Conservation (phyloP, 306 rosid genomes). For the Oemleria cerasiformis region DNA sequence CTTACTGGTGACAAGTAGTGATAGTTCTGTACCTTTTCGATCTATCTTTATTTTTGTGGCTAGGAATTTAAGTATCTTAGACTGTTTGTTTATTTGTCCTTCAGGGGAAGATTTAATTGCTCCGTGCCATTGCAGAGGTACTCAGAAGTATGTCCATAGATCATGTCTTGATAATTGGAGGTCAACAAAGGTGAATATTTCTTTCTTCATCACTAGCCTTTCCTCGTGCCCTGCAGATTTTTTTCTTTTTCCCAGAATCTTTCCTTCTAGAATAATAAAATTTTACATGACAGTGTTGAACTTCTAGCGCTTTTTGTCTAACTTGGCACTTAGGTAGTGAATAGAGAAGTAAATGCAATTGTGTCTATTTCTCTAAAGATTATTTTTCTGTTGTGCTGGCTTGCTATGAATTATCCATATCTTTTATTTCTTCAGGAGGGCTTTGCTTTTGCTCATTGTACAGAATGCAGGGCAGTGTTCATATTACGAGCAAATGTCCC, state of each 20-base stretch:
- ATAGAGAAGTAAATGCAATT: background rate
- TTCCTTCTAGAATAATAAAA: slow-evolving; percentile 12
- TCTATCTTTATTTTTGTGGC: slow-evolving; percentile 6
- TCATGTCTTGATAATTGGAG: slow-evolving; percentile 99
- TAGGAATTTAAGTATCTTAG: slow-evolving; percentile 6
- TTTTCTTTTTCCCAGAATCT: background rate
- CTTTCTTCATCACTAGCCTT: slow-evolving; percentile 5
- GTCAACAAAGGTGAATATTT: slow-evolving; percentile 73
- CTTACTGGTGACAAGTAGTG: slow-evolving; percentile 3
- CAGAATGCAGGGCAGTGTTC: slow-evolving; percentile 92
- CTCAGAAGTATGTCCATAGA: slow-evolving; percentile 91
- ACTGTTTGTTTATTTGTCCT: slow-evolving; percentile 14
- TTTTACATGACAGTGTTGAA: background rate
- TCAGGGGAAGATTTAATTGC: slow-evolving; percentile 94
- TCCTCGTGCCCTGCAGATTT: slow-evolving; percentile 14
- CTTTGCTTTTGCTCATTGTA: slow-evolving; percentile 96
- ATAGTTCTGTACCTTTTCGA: background rate
- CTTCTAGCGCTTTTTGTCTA: background rate
- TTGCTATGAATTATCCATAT: slow-evolving; percentile 22
- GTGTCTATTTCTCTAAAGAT: background rate
- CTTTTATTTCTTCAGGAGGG: slow-evolving; percentile 68
- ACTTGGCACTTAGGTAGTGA: background rate
- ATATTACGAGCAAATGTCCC: slow-evolving; percentile 89
- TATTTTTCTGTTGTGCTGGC: slow-evolving; percentile 11
- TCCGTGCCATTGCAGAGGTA: slow-evolving; percentile 98